Percentiles rank a stretch among this genome's conserved stretches.
Evolutionary conservation across 805 yeast species (phyloP).

Genomic region (Torulaspora microellipsoides): DNA sequence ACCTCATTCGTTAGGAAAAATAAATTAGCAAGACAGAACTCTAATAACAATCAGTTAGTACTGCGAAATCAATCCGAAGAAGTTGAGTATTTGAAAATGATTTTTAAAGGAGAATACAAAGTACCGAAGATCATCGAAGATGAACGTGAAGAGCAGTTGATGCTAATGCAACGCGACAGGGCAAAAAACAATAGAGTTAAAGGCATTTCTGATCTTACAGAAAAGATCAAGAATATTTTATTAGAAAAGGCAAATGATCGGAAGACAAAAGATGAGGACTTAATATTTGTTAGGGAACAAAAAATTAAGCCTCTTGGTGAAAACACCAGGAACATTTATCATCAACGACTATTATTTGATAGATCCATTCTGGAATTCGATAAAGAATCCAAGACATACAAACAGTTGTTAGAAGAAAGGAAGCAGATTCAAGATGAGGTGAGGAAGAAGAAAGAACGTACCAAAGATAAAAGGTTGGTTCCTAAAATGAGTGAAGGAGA

Average conservation of each 20-base stretch:
- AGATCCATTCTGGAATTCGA: constrained; percentile 30
- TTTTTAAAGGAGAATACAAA: constrained; percentile 36
- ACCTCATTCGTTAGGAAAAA: constrained; percentile 32
- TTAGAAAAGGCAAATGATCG: constrained; percentile 12
- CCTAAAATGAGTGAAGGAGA: constrained; percentile 26
- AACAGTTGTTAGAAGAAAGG: constrained; percentile 42
- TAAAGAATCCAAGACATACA: constrained; percentile 41
- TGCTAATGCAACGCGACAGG: constrained; percentile 22
- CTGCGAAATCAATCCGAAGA: constrained; percentile 25
- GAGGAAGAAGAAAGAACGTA: constrained; percentile 17
- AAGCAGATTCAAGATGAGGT: constrained; percentile 36
- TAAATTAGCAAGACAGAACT: constrained; percentile 5
- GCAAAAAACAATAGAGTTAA: constrained; percentile 10
- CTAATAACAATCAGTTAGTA: constrained; percentile 12
- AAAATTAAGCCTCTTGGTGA: constrained; percentile 26
- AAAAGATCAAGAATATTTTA: constrained; percentile 25
- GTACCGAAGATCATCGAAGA: constrained; percentile 30
- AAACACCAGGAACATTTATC: constrained; percentile 20
- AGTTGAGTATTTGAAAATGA: constrained; percentile 29
- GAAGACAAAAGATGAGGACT: constrained; percentile 19
- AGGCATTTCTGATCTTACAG: constrained; percentile 27
- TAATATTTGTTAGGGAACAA: constrained; percentile 28
- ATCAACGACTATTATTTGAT: constrained; percentile 24
- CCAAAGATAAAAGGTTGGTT: constrained; percentile 22
- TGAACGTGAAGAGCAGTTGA: constrained; percentile 26